Evolutionary conservation across 129 eudicot species (phyloP).

Genomic region (Erigeron canadensis): DNA sequence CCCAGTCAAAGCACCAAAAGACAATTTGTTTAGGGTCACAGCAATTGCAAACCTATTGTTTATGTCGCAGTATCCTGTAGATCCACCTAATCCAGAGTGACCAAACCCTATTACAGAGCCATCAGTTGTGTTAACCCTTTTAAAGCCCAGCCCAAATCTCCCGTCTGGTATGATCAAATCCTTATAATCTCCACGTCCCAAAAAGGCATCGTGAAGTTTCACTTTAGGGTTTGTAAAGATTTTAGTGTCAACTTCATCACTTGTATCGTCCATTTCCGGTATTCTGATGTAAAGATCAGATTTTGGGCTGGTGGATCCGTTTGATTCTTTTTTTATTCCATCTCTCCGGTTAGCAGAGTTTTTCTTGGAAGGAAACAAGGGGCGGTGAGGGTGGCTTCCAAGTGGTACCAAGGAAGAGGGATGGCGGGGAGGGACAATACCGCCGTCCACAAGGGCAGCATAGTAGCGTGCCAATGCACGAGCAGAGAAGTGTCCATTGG

Average conservation of each 20-base stretch:
- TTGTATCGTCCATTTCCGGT: constrained; percentile 33
- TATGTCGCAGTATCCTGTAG: constrained; percentile 77
- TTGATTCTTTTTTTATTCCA: constrained; percentile 31
- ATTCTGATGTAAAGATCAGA: constrained; percentile 39
- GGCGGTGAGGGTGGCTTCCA: constrained; percentile 86
- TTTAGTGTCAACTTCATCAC: constrained; percentile 13
- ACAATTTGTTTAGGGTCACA: constrained; percentile 76
- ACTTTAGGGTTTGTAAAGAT: constrained; percentile 50
- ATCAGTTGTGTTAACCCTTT: constrained; percentile 50
- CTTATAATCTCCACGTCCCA: constrained; percentile 80
- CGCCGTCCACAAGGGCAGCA: constrained; percentile 77
- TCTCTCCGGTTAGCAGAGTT: constrained; percentile 23
- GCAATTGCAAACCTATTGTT: constrained; percentile 75
- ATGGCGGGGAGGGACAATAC: constrained; percentile 64
- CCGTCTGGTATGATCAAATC: constrained; percentile 54
- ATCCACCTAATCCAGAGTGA: constrained; percentile 94
- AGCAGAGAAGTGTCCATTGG: constrained; percentile 90
- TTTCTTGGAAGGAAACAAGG: constrained; percentile 50
- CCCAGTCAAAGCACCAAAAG: constrained; percentile 69
- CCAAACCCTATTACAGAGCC: constrained; percentile 79
- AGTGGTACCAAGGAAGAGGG: constrained; percentile 56
- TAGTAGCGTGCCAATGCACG: constrained; percentile 97
- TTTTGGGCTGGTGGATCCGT: constrained; percentile 12
- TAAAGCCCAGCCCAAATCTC: constrained; percentile 83
- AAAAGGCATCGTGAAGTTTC: constrained; percentile 72